phyloP scores from a whole-genome alignment of 2,329 filamentous ascomycete species.

The Fusarium musae region DNA sequence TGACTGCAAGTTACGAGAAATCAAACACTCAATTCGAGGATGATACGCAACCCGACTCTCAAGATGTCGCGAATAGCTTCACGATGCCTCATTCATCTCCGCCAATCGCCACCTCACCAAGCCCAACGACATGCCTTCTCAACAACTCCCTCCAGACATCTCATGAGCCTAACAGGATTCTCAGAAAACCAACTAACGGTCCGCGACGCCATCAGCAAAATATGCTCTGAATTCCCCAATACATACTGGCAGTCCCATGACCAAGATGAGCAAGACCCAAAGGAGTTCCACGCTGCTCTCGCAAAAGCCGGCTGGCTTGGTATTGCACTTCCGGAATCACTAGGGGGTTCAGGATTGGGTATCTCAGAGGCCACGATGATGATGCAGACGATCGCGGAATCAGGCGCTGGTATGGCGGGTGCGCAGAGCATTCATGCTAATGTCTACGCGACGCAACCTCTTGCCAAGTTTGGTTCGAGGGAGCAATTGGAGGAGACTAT shows the following conservation, averaged over 20 bases:
- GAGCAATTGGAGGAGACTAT: constrained; percentile 73
- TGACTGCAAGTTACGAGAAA: no score
- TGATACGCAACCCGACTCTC: not conserved
- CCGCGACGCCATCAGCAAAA: constrained; percentile 73
- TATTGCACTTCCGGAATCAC: constrained; percentile 78
- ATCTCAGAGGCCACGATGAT: constrained; percentile 89
- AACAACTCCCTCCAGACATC: constrained; percentile 46
- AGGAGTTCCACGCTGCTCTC: constrained; percentile 79
- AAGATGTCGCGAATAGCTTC: constrained; percentile 26
- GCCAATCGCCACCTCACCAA: not conserved
- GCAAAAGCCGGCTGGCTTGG: constrained; percentile 84
- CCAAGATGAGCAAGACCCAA: constrained; percentile 75
- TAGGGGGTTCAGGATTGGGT: constrained; percentile 79
- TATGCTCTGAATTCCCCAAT: constrained; percentile 78
- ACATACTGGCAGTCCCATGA: constrained; percentile 83
- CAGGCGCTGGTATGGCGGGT: constrained; percentile 81
- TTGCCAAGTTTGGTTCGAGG: constrained; percentile 76
- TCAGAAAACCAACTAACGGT: constrained; percentile 78
- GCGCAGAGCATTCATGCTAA: constrained; percentile 72
- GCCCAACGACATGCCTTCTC: constrained; percentile 47
- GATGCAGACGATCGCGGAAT: constrained; percentile 84
- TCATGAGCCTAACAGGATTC: constrained; percentile 81
- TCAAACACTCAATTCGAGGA: not conserved
- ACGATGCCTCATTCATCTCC: constrained; percentile 12
- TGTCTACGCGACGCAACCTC: constrained; percentile 79